Evolutionary conservation across 1,139 yeast genomes (phyloP), one percentile per base, ranked within the genome.

Genomic region (Suhomyces wounanorum): DNA sequence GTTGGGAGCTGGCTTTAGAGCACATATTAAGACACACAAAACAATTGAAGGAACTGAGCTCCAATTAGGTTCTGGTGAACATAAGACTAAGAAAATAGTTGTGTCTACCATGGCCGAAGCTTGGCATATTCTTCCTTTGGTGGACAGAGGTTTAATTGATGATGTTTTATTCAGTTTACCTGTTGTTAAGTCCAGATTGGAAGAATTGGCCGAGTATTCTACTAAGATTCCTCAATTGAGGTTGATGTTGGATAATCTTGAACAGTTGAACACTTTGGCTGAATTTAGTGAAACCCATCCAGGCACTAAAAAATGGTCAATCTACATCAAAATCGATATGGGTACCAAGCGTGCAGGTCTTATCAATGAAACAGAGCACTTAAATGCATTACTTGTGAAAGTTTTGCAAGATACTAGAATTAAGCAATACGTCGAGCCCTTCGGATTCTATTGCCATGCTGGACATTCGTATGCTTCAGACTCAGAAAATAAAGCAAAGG

Each of bases 11-110:
- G 68, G 63, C 17, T 85, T 81, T 64, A 69, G 92, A 51, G 85
- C 89, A 2, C 95, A 87, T 62, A 82, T 88, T 26, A 88, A 88
- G 67, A 88, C 95, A 0, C 92, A 87, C 64, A 88, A 87, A 65
- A 75, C 67, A 61, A 66, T 55, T 47, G 82, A 62, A 63, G 80
- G 70, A 39, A 66, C 61, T 17, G 56, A 40, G 57, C 66, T 62
- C 13, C 77, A 74, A 55, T 57, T 73, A 51, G 61, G 59, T 3
- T 45, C 61, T 0, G 59, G 55, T 0, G 60, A 65, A 1, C 41
- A 52, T 21, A 66, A 64, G 31, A 72, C 81, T 13, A 74, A 73
- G 51, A 70, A 77, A 43, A 76, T 87, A 18, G 83, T 88, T n/a
- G 89, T 87, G 0, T 85, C 92, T 1, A 88, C 95, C 1, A 61